A percentile compares a stretch with the other conserved stretches of the same genome.
phyloP scores from a whole-genome alignment of 441 rosid genomes.

The Adansonia rubrostipa region DNA sequence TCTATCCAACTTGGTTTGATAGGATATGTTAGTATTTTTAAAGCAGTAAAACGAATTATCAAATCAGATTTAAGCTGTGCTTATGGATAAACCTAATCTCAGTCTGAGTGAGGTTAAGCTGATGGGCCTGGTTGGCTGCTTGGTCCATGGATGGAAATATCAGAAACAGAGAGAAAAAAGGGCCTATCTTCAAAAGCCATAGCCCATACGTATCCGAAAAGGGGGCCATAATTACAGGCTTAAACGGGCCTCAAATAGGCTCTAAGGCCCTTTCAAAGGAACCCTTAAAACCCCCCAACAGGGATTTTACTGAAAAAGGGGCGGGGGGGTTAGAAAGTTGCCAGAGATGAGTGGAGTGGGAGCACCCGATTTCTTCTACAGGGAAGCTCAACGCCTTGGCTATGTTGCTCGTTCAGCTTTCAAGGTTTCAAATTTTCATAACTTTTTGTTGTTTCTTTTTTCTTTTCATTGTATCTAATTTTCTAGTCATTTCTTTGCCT shows the following conservation, averaged over 20 bases:
- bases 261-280: not conserved
- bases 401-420: slow-evolving; percentile 98
- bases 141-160: too few relatives aligned
- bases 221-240: not conserved
- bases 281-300: not conserved
- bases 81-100: too few relatives aligned
- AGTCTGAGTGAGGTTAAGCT: too few relatives aligned
- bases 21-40: too few relatives aligned
- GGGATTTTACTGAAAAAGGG: not conserved
- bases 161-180: not conserved
- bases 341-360: slow-evolving; percentile 75
- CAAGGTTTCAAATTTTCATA: slow-evolving; percentile 53
- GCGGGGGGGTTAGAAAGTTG: slow-evolving; percentile 32
- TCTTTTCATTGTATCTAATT: not conserved
- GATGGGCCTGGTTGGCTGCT: too few relatives aligned
- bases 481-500: not conserved
- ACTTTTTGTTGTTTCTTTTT: slow-evolving; percentile 1
- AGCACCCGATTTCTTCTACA: slow-evolving; percentile 90
- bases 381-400: slow-evolving; percentile 98
- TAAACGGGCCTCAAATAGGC: not conserved
- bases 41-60: too few relatives aligned
- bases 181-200: not conserved
- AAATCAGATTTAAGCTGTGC: too few relatives aligned
- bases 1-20: too few relatives aligned
- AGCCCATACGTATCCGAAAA: not conserved